Conservation (phyloP, 2,329 filamentous ascomycete genomes). For the Trichoderma harzianum region DNA sequence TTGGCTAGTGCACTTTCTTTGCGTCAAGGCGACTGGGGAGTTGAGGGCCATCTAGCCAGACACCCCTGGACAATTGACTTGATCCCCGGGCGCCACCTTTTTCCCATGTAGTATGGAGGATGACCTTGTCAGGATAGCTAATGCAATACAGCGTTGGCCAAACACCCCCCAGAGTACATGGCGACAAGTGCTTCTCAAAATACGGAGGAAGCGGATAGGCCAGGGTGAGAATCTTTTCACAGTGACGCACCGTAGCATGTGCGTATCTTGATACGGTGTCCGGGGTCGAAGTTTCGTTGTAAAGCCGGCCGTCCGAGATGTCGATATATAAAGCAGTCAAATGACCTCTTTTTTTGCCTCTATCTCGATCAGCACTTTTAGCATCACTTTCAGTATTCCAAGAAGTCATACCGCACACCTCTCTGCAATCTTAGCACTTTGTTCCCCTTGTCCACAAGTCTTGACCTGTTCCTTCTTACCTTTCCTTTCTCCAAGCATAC, state of each 20-base stretch:
- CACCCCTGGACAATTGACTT: conserved; percentile 5
- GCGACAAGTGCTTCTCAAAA: neutral
- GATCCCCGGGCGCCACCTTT: conserved; percentile 6
- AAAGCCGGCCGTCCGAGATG: neutral
- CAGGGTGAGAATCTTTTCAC: conserved; percentile 2
- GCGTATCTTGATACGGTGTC: neutral
- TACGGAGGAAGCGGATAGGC: neutral
- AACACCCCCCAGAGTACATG: neutral
- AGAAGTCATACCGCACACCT: neutral
- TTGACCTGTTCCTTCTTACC: neutral
- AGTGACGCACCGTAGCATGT: neutral
- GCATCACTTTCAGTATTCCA: neutral
- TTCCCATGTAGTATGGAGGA: neutral
- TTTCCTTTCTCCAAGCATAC: neutral
- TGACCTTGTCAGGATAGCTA: neutral
- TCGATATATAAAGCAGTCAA: conserved; percentile 13
- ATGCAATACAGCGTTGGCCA: conserved; percentile 6
- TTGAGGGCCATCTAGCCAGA: neutral
- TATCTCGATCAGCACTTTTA: neutral
- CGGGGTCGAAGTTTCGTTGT: neutral
- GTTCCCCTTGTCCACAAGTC: neutral
- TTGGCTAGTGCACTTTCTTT: conserved; percentile 8
- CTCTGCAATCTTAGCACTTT: neutral
- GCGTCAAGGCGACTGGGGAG: conserved; percentile 3
- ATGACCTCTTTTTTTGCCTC: neutral